phyloP scores from a whole-genome alignment of 345 rosid species.

The Syzygium aromaticum region DNA sequence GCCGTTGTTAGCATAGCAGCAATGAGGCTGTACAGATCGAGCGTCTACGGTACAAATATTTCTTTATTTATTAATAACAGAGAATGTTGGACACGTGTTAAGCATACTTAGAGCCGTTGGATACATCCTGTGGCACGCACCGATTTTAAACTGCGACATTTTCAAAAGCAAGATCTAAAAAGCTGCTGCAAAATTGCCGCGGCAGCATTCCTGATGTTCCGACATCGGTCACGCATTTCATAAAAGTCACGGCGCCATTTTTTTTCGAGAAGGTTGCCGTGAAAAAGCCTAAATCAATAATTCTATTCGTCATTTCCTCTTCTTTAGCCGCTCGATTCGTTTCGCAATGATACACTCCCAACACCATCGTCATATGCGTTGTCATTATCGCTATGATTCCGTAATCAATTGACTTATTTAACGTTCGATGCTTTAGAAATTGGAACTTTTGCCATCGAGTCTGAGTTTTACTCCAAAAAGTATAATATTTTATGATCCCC shows the following conservation, averaged over 20 bases:
- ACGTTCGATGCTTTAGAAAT: neutral
- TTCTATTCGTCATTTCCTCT: neutral
- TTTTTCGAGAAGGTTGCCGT: neutral
- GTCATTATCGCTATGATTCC: no score
- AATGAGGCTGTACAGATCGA: rapidly evolving
- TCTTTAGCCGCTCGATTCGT: rapidly evolving
- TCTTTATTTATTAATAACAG: no score
- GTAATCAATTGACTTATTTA: neutral
- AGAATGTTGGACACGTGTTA: neutral
- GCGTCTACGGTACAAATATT: rapidly evolving
- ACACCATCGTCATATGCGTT: no score
- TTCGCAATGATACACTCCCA: rapidly evolving
- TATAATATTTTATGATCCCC: neutral
- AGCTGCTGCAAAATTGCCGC: no score
- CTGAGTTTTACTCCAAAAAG: neutral
- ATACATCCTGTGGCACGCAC: rapidly evolving
- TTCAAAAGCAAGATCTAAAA: neutral
- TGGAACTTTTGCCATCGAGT: neutral
- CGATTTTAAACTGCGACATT: neutral
- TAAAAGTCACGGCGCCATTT: no score
- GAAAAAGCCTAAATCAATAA: neutral
- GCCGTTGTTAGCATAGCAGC: rapidly evolving
- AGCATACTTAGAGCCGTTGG: neutral
- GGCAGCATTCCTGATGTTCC: rapidly evolving
- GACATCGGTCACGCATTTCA: no score